These are phyloP conservation scores for Eutrema yunnanense DNA, from an alignment of 345 rosid genomes.

Conservation along the genomic window DNA sequence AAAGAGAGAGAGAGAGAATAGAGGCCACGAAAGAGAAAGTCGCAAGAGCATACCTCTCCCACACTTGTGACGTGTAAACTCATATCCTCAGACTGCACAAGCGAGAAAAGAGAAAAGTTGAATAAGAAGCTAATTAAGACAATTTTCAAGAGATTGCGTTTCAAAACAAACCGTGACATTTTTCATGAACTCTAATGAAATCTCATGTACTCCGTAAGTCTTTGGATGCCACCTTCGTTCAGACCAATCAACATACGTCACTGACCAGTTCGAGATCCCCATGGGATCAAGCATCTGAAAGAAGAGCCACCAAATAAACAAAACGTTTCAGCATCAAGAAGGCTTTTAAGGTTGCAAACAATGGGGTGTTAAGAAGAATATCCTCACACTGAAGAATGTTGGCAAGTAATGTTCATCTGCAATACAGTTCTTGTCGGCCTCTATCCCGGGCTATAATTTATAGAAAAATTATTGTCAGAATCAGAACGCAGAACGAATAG, in stretches of 20 bases:
- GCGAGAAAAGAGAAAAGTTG: not conserved
- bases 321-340: not conserved
- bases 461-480: slow-evolving; percentile 16
- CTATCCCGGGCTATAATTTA: slow-evolving; percentile 75
- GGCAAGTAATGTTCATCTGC: slow-evolving; percentile 97
- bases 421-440: slow-evolving; percentile 85
- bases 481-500: not conserved
- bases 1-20: not conserved
- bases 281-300: slow-evolving; percentile 79
- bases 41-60: slow-evolving; percentile 36
- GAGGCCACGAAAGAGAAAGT: not conserved
- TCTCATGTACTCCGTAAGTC: slow-evolving; percentile 53
- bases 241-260: slow-evolving; percentile 96
- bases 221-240: slow-evolving; percentile 99
- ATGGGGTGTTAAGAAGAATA: not conserved
- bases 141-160: not conserved
- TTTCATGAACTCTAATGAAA: slow-evolving; percentile 53
- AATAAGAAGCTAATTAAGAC: not conserved
- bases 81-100: slow-evolving; percentile 62
- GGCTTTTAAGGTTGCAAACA: not conserved
- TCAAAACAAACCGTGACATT: slow-evolving; percentile 58
- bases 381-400: slow-evolving; percentile 68
- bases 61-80: slow-evolving; percentile 79
- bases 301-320: not conserved
- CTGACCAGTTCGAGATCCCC: slow-evolving; percentile 92